Percentiles rank a stretch among this genome's conserved stretches.
phyloP scores from a whole-genome alignment of 192 early-diverging fungal species.

The Podila clonocystis region DNA sequence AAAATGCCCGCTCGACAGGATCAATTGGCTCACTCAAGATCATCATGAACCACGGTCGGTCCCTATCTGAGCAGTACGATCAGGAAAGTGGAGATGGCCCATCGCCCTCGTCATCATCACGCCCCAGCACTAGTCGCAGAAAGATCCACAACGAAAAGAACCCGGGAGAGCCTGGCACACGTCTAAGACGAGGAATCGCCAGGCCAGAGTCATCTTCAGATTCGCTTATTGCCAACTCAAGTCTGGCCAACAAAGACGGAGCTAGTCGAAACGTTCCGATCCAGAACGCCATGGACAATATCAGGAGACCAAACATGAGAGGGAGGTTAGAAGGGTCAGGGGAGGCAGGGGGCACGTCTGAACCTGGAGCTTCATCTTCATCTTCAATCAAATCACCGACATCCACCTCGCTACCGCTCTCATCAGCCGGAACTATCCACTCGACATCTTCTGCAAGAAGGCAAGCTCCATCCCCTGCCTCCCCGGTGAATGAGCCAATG shows the following conservation, averaged over 20 bases:
- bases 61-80: conserved; percentile 16
- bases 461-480: no score
- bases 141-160: conserved; percentile 4
- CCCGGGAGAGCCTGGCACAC: not conserved
- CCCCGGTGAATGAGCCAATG: conserved; percentile 15
- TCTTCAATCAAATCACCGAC: no score
- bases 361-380: no score
- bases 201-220: not conserved
- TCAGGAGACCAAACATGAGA: no score
- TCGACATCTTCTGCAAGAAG: no score
- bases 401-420: no score
- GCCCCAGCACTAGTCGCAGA: conserved; percentile 1
- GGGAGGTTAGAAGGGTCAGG: no score
- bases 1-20: conserved; percentile 18
- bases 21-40: conserved; percentile 45
- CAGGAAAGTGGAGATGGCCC: not conserved
- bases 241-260: no score
- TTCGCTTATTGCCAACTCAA: not conserved
- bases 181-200: not conserved
- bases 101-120: not conserved
- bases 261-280: no score
- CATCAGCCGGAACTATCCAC: no score
- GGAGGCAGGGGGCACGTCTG: no score
- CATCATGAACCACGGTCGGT: conserved; percentile 33
- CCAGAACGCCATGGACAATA: no score